phyloP scores from a whole-genome alignment of 306 rosid species.

The Castanea sativa region DNA sequence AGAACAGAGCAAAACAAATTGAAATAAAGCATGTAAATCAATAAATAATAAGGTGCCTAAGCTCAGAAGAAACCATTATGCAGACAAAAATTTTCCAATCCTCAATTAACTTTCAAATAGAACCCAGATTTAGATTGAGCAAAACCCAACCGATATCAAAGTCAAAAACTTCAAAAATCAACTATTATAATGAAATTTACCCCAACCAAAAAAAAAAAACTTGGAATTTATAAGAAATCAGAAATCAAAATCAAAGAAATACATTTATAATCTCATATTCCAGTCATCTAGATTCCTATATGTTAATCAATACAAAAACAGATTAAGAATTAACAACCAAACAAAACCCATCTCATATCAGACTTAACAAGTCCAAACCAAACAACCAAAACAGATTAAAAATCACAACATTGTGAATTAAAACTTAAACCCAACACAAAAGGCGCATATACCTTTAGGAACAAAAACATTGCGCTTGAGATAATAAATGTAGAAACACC shows the following conservation, averaged over 20 bases:
- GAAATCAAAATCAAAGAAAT: neutral
- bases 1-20: no score
- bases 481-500: conserved; percentile 78
- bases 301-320: neutral
- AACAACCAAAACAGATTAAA: neutral
- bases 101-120: no score
- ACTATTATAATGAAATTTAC: neutral
- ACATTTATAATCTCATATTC: neutral
- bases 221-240: neutral
- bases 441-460: conserved; percentile 54
- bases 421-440: neutral
- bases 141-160: neutral
- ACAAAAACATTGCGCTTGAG: conserved; percentile 66
- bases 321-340: conserved; percentile 4
- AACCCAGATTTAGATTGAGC: neutral
- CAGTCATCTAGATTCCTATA: neutral
- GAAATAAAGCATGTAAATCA: no score
- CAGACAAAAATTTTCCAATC: no score
- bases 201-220: neutral
- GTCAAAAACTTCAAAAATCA: neutral
- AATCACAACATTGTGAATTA: neutral
- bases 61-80: no score
- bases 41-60: no score
- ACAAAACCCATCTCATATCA: neutral
- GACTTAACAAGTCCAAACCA: neutral